These are phyloP conservation scores for Zygotorulaspora chibaensis DNA, from an alignment of 805 yeast species.

Conservation along the genomic window DNA sequence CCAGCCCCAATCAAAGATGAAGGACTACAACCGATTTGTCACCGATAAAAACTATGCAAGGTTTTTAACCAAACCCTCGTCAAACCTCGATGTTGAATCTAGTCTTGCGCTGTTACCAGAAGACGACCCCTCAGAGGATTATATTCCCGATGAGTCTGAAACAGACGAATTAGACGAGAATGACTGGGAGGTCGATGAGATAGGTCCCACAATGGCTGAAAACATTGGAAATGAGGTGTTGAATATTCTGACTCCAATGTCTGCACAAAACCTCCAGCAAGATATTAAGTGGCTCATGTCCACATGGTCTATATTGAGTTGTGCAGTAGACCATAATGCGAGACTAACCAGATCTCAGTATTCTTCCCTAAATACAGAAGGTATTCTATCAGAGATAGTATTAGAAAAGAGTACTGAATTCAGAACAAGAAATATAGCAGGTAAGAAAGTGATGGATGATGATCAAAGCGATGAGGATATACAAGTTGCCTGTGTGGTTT, in stretches of 20 bases:
- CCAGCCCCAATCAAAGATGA: neutral
- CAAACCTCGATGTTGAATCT: slow-evolving; percentile 21
- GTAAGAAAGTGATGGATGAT: slow-evolving; percentile 9
- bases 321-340: slow-evolving; percentile 21
- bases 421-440: slow-evolving; percentile 4
- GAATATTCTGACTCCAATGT: slow-evolving; percentile 7
- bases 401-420: slow-evolving; percentile 16
- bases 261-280: slow-evolving; percentile 9
- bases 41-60: slow-evolving; percentile 27
- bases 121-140: slow-evolving; percentile 37
- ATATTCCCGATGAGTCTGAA: slow-evolving; percentile 22
- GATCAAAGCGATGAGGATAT: slow-evolving; percentile 33
- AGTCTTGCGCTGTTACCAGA: slow-evolving; percentile 37
- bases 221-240: slow-evolving; percentile 3
- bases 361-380: slow-evolving; percentile 29
- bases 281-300: slow-evolving; percentile 28
- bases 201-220: slow-evolving; percentile 3
- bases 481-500: slow-evolving; percentile 65
- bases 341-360: slow-evolving; percentile 38
- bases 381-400: slow-evolving; percentile 29
- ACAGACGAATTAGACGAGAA: slow-evolving; percentile 27
- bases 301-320: slow-evolving; percentile 28
- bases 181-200: slow-evolving; percentile 19
- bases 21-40: slow-evolving; percentile 23
- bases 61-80: slow-evolving; percentile 15